Evolutionary conservation across 371 early-diverging fungal species (phyloP).

Genomic region (Catenaria anguillulae): DNA sequence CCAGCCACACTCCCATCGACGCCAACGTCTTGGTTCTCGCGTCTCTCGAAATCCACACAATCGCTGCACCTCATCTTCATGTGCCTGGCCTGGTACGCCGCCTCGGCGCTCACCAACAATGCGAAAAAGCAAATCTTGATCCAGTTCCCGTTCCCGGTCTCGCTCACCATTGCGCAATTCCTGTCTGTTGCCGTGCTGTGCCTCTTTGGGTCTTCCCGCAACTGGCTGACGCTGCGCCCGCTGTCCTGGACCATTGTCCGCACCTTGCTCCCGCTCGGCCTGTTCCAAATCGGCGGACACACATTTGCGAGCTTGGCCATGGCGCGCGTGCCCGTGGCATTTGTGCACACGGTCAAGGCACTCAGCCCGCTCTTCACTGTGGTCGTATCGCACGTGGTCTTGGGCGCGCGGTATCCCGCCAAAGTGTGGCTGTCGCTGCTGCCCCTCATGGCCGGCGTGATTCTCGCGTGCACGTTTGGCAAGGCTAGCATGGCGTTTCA

Average conservation of each 20-base stretch:
- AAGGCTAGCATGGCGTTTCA: conserved; percentile 6
- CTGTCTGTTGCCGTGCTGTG: conserved; percentile 49
- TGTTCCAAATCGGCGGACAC: conserved; percentile 73
- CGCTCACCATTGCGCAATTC: conserved; percentile 65
- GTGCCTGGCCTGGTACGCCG: conserved; percentile 59
- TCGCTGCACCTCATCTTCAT: conserved; percentile 12
- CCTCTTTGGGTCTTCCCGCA: conserved; percentile 11
- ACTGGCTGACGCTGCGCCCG: conserved; percentile 18
- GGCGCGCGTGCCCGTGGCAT: conserved; percentile 56
- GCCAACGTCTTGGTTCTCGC: too few species aligned
- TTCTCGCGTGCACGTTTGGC: conserved; percentile 48
- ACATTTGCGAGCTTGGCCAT: conserved; percentile 60
- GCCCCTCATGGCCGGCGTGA: conserved; percentile 71
- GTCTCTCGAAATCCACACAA: not conserved
- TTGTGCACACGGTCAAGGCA: conserved; percentile 83
- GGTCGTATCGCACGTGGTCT: conserved; percentile 49
- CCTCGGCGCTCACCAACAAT: conserved; percentile 66
- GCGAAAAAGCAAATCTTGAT: conserved; percentile 60
- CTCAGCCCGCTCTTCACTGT: conserved; percentile 79
- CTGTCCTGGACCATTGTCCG: conserved; percentile 38
- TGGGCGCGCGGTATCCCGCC: conserved; percentile 40
- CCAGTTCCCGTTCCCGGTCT: conserved; percentile 54
- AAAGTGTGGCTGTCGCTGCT: conserved; percentile 58
- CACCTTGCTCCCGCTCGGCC: conserved; percentile 49
- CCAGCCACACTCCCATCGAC: too few species aligned